These are phyloP conservation scores for Albugo laibachii DNA, from an alignment of 352 stramenopile genomes.

Conservation along the genomic window DNA sequence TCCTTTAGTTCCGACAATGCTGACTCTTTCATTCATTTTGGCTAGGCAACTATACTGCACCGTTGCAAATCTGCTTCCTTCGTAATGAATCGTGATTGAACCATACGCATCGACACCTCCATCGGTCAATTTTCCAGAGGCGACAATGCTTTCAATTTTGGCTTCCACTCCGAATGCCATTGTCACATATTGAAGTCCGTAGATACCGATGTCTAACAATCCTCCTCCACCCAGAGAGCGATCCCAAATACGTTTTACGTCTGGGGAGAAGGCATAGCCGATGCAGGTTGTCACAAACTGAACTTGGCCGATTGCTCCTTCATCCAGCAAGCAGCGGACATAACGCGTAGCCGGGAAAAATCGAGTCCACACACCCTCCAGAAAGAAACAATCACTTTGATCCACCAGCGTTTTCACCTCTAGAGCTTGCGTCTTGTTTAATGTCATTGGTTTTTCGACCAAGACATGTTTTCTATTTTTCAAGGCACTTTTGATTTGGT, in stretches of 20 bases:
- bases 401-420: slow-evolving; percentile 36
- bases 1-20: slow-evolving; percentile 55
- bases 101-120: slow-evolving; percentile 32
- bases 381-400: slow-evolving; percentile 54
- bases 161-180: slow-evolving; percentile 26
- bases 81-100: slow-evolving; percentile 29
- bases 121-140: slow-evolving; percentile 21
- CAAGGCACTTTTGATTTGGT: slow-evolving; percentile 55
- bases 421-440: slow-evolving; percentile 60
- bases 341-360: slow-evolving; percentile 60
- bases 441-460: slow-evolving; percentile 85
- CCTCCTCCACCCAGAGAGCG: slow-evolving; percentile 51
- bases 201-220: slow-evolving; percentile 57
- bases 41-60: slow-evolving; percentile 37
- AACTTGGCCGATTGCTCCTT: slow-evolving; percentile 39
- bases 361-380: slow-evolving; percentile 75
- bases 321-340: slow-evolving; percentile 30
- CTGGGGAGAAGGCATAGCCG: slow-evolving; percentile 23
- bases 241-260: slow-evolving; percentile 38
- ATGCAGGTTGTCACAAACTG: slow-evolving; percentile 54
- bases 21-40: slow-evolving; percentile 38
- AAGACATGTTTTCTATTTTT: slow-evolving; percentile 80
- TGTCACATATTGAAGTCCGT: slow-evolving; percentile 44
- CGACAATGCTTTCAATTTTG: slow-evolving; percentile 19
- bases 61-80: slow-evolving; percentile 19